phyloP scores from a whole-genome alignment of 148 eudicot genomes.

The Rhododendron simsii region DNA sequence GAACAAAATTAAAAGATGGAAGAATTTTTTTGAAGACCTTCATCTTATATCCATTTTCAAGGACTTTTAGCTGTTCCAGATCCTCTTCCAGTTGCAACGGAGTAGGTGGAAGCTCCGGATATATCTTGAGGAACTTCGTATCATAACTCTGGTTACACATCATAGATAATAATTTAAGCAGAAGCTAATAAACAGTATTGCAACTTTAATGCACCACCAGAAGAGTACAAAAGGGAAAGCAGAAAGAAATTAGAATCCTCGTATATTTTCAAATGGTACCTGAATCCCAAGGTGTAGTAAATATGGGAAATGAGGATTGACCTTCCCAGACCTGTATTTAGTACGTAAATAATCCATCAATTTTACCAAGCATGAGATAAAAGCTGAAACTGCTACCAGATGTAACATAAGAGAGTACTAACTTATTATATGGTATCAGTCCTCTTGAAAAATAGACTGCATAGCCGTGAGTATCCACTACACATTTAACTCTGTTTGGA shows the following conservation, averaged over 20 bases:
- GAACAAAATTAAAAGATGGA: background rate
- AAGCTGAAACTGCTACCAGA: background rate
- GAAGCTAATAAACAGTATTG: background rate
- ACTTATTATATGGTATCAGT: slow-evolving; percentile 86
- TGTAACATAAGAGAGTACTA: slow-evolving; percentile 12
- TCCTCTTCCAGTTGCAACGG: slow-evolving; percentile 97
- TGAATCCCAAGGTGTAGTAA: slow-evolving; percentile 94
- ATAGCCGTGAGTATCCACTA: slow-evolving; percentile 76
- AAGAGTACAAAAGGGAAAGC: background rate
- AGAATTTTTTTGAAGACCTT: slow-evolving; percentile 38
- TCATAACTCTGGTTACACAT: slow-evolving; percentile 59
- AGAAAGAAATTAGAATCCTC: background rate
- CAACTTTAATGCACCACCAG: background rate
- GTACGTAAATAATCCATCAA: slow-evolving; percentile 3
- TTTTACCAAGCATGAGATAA: background rate
- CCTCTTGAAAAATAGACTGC: slow-evolving; percentile 95
- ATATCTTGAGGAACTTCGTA: slow-evolving; percentile 67
- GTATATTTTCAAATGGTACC: slow-evolving; percentile 30
- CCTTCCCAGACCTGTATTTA: slow-evolving; percentile 71
- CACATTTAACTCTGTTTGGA: slow-evolving; percentile 91
- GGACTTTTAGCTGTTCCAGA: slow-evolving; percentile 89
- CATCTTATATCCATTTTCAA: slow-evolving; percentile 93
- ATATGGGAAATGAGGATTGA: slow-evolving; percentile 75
- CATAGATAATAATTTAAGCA: background rate
- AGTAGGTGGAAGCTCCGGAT: slow-evolving; percentile 70